Conservation (phyloP, 139 green algal genomes). For the Astrephomene gubernaculifera region DNA sequence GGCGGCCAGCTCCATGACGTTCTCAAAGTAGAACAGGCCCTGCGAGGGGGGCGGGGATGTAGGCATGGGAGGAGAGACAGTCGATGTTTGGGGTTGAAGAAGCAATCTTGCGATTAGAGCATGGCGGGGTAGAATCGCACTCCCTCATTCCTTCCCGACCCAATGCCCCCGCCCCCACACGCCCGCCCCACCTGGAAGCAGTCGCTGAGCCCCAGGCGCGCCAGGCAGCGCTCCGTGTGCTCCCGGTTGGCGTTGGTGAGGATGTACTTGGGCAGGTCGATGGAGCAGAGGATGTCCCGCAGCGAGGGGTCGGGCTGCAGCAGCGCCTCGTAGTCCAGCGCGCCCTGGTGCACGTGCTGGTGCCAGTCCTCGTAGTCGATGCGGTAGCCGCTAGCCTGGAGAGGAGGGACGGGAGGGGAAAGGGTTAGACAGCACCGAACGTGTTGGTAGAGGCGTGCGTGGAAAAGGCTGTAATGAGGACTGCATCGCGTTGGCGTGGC, state of each 20-base stretch:
- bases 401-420: neutral
- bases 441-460: neutral
- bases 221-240: slow-evolving; percentile 77
- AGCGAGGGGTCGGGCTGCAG: slow-evolving; percentile 62
- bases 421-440: neutral
- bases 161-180: too few relatives aligned
- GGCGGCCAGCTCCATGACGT: slow-evolving; percentile 60
- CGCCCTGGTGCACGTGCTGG: slow-evolving; percentile 67
- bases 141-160: neutral
- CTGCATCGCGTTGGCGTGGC: neutral
- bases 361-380: slow-evolving; percentile 87
- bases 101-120: too few relatives aligned
- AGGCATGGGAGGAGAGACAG: too few relatives aligned
- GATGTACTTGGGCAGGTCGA: slow-evolving; percentile 71
- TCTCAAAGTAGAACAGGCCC: slow-evolving; percentile 84
- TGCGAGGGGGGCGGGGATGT: too few relatives aligned
- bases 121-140: too few relatives aligned
- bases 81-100: too few relatives aligned
- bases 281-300: slow-evolving; percentile 57
- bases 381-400: slow-evolving; percentile 65
- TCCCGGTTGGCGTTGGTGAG: slow-evolving; percentile 88
- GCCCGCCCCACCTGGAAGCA: slow-evolving; percentile 68
- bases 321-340: slow-evolving; percentile 72
- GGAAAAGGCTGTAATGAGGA: neutral
- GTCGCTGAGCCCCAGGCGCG: slow-evolving; percentile 74